These are phyloP conservation scores for Ophiostoma triangulosporum DNA, from an alignment of 2,329 filamentous ascomycete genomes.

Conservation along the genomic window DNA sequence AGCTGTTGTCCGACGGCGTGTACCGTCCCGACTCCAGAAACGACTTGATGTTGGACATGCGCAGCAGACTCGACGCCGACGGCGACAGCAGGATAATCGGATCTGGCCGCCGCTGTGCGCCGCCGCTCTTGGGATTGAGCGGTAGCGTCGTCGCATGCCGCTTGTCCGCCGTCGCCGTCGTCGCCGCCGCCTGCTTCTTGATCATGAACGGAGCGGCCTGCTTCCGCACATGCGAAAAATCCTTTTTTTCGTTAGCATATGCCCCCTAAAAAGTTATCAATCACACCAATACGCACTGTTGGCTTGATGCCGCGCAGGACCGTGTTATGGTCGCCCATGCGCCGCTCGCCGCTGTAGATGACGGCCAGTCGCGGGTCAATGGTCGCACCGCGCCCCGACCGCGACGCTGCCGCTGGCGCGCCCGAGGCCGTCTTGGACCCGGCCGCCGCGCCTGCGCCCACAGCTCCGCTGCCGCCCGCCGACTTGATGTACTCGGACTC, in stretches of 20 bases:
- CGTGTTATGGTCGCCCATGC: constrained; percentile 85
- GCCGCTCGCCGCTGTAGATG: constrained; percentile 84
- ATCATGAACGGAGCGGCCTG: constrained; percentile 64
- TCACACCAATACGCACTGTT: constrained; percentile 46
- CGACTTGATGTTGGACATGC: constrained; percentile 88
- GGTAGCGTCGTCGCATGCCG: constrained; percentile 32
- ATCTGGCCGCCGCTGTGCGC: constrained; percentile 43
- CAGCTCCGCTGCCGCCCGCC: constrained; percentile 20
- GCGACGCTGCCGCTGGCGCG: constrained; percentile 31
- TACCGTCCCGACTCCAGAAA: constrained; percentile 83
- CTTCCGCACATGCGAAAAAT: constrained; percentile 90
- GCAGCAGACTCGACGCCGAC: constrained; percentile 84
- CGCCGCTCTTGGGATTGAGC: constrained; percentile 34
- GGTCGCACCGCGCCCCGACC: constrained; percentile 50
- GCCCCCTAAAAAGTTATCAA: neutral
- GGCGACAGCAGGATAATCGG: constrained; percentile 96
- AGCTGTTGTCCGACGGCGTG: constrained; percentile 58
- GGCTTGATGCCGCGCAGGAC: constrained; percentile 77
- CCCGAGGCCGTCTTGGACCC: constrained; percentile 22
- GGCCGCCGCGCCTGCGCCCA: neutral
- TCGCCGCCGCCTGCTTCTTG: constrained; percentile 32
- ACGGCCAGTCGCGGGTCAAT: constrained; percentile 65
- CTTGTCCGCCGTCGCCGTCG: constrained; percentile 24
- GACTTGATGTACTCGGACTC: constrained; percentile 89
- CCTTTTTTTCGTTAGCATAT: constrained; percentile 44